Percentiles rank a stretch among this genome's conserved stretches.
These are phyloP conservation scores for Cladosporium colombiae DNA, from an alignment of 2,329 filamentous ascomycete genomes.

Conservation along the genomic window DNA sequence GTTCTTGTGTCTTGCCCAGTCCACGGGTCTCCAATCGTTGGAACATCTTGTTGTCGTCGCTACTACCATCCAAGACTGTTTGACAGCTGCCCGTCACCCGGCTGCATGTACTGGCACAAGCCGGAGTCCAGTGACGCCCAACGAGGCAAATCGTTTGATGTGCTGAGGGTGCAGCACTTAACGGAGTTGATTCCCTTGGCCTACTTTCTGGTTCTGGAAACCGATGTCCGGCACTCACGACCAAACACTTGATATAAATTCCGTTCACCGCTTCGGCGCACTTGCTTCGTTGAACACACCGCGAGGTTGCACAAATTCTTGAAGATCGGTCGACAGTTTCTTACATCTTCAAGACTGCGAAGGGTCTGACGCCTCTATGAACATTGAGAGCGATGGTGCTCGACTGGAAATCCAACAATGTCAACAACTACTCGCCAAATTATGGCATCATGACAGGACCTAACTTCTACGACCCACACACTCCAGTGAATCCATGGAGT, in stretches of 20 bases:
- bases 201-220: background rate
- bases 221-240: background rate
- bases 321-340: background rate
- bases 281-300: background rate
- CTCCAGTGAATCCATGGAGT: background rate
- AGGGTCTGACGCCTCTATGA: background rate
- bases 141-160: background rate
- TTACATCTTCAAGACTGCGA: background rate
- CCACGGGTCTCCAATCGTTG: background rate
- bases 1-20: background rate
- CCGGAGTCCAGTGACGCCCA: background rate
- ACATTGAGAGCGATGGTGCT: too few species aligned
- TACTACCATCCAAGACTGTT: background rate
- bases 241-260: background rate
- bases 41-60: background rate
- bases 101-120: background rate
- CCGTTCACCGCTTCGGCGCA: background rate
- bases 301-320: background rate
- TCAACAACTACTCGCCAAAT: background rate
- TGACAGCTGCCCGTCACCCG: background rate
- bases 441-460: background rate
- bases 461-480: background rate
- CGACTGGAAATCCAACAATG: background rate
- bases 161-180: background rate
- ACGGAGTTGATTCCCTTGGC: background rate